These are phyloP conservation scores for Vinca minor DNA, from an alignment of 257 asterid species.

Conservation along the genomic window DNA sequence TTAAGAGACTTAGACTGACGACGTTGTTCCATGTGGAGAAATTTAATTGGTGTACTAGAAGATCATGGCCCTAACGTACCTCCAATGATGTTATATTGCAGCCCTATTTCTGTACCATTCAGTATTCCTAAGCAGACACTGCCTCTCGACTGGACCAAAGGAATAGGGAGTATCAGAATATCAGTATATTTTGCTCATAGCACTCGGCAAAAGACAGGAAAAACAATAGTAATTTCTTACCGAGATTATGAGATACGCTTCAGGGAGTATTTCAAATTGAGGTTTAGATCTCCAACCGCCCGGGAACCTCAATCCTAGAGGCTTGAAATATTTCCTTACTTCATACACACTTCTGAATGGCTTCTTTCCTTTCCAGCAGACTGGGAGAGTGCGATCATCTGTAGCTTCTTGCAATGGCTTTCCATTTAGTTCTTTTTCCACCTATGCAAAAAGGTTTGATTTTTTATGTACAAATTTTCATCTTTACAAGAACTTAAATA, in stretches of 20 bases:
- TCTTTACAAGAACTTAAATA: neutral
- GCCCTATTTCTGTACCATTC: conserved; percentile 86
- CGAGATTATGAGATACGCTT: conserved; percentile 76
- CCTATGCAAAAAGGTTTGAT: conserved; percentile 21
- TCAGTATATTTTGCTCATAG: conserved; percentile 4
- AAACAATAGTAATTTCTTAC: conserved; percentile 37
- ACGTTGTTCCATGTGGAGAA: no score
- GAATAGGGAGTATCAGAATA: neutral
- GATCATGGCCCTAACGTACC: conserved; percentile 44
- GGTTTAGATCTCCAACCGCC: conserved; percentile 65
- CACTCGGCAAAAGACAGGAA: neutral
- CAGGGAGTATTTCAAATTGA: conserved; percentile 73
- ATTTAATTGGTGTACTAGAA: no score
- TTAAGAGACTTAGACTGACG: no score
- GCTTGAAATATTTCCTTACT: conserved; percentile 72
- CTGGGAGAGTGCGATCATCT: conserved; percentile 69
- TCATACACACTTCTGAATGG: conserved; percentile 64
- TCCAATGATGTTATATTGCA: conserved; percentile 79
- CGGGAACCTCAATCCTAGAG: conserved; percentile 56
- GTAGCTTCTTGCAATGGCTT: conserved; percentile 60
- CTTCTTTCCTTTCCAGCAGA: conserved; percentile 84
- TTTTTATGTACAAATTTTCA: neutral
- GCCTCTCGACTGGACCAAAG: conserved; percentile 57
- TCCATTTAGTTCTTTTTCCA: conserved; percentile 54
- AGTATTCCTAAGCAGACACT: conserved; percentile 85